These are phyloP conservation scores for Beauveria sp. DNA, from an alignment of 2,329 filamentous ascomycete species.

Conservation along the genomic window DNA sequence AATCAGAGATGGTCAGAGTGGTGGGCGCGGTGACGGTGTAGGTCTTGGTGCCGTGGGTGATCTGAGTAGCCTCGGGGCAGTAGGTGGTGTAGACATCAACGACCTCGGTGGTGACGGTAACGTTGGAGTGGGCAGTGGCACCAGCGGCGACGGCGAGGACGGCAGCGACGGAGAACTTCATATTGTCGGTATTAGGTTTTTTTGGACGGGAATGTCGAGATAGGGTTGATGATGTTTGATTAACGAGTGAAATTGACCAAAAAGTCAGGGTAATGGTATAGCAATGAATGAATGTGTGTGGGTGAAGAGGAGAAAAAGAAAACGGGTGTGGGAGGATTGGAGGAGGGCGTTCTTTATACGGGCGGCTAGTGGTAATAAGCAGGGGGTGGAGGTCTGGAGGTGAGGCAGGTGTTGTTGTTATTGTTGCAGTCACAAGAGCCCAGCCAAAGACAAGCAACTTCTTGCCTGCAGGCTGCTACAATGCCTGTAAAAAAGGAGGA, in stretches of 20 bases:
- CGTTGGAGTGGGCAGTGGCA: slow-evolving; percentile 43
- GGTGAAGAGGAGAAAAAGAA: slow-evolving; percentile 34
- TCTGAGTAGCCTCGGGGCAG: slow-evolving; percentile 60
- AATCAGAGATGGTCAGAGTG: slow-evolving; percentile 64
- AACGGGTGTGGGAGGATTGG: slow-evolving; percentile 25
- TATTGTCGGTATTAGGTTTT: slow-evolving; percentile 48
- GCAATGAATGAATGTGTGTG: slow-evolving; percentile 40
- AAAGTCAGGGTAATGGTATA: slow-evolving; percentile 40
- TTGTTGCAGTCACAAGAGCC: too few relatives aligned
- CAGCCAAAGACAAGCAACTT: too few relatives aligned
- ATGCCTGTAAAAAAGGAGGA: background rate
- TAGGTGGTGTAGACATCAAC: slow-evolving; percentile 61
- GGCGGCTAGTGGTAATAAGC: background rate
- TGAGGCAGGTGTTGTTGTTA: background rate
- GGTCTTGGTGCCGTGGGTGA: slow-evolving; percentile 57
- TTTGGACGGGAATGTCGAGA: slow-evolving; percentile 21
- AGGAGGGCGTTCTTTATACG: slow-evolving; percentile 44
- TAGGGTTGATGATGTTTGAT: slow-evolving; percentile 18
- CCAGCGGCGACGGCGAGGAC: slow-evolving; percentile 44
- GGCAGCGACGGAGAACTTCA: slow-evolving; percentile 54
- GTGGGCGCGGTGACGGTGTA: slow-evolving; percentile 64
- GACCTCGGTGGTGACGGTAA: slow-evolving; percentile 50
- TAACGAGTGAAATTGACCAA: slow-evolving; percentile 54
- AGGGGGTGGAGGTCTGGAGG: background rate
- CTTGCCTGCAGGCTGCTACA: background rate